Conservation (phyloP, 768 basidiomycete species). For the Lactarius trivialis region DNA sequence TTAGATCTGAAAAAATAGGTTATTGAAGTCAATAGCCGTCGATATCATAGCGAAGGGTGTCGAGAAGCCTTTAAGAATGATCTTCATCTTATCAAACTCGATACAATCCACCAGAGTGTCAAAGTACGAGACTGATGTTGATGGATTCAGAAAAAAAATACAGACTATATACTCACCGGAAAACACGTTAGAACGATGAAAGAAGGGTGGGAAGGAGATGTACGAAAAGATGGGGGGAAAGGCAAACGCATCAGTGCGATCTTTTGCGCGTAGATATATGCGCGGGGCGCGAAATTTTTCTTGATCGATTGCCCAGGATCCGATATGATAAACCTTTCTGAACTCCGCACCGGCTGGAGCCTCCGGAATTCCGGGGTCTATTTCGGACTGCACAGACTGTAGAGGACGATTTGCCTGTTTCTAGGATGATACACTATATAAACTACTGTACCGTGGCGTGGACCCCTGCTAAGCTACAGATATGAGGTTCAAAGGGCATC, state of each 20-base stretch:
- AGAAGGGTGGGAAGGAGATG: slow-evolving; percentile 41
- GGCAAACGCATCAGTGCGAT: slow-evolving; percentile 26
- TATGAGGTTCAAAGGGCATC: slow-evolving; percentile 4
- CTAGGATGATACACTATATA: slow-evolving; percentile 8
- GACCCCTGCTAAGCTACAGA: slow-evolving; percentile 1
- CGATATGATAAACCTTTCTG: slow-evolving; percentile 23
- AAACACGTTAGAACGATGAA: slow-evolving; percentile 36
- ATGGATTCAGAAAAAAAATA: slow-evolving; percentile 8
- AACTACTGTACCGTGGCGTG: background rate
- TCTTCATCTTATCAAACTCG: slow-evolving; percentile 20
- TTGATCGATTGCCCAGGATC: slow-evolving; percentile 23
- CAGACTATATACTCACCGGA: slow-evolving; percentile 35
- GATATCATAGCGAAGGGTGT: background rate
- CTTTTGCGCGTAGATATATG: slow-evolving; percentile 31
- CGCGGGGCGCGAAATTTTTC: slow-evolving; percentile 25
- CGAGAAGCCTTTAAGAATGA: background rate
- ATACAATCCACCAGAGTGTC: slow-evolving; percentile 15
- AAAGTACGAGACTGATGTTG: slow-evolving; percentile 2
- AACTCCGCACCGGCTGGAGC: slow-evolving; percentile 15
- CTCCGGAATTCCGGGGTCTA: background rate
- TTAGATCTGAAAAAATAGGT: slow-evolving; percentile 37
- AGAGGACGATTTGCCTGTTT: background rate
- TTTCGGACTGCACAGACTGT: background rate
- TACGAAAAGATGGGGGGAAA: slow-evolving; percentile 37
- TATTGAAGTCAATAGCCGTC: slow-evolving; percentile 14